Conservation (phyloP, 2,329 filamentous ascomycete genomes). For the Aspergillus brasiliensis region DNA sequence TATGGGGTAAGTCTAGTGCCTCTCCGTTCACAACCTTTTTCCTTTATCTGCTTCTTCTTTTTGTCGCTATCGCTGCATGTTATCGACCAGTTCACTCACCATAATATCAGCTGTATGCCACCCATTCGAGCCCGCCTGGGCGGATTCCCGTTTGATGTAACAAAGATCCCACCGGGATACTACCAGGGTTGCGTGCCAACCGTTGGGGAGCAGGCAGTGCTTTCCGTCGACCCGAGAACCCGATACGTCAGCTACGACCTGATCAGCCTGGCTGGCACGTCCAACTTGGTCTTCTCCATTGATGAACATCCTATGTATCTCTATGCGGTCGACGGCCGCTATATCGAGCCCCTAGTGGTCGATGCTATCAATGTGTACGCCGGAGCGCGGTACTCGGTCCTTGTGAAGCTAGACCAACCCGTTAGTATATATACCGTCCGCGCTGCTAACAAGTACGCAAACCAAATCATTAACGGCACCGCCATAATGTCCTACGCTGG, state of each 20-base stretch:
- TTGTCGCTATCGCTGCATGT: neutral
- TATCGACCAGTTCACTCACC: neutral
- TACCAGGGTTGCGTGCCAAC: slow-evolving; percentile 50
- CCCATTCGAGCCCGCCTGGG: slow-evolving; percentile 26
- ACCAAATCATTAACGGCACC: slow-evolving; percentile 57
- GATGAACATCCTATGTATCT: slow-evolving; percentile 49
- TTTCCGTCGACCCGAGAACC: slow-evolving; percentile 42
- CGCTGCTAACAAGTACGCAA: slow-evolving; percentile 50
- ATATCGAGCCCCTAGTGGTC: slow-evolving; percentile 42
- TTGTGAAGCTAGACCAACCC: slow-evolving; percentile 46
- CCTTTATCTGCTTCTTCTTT: no score
- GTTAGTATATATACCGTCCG: slow-evolving; percentile 48
- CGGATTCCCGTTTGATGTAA: slow-evolving; percentile 24
- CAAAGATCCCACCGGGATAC: slow-evolving; percentile 30
- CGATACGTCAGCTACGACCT: slow-evolving; percentile 59
- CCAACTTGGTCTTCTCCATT: slow-evolving; percentile 52
- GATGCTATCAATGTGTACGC: slow-evolving; percentile 36
- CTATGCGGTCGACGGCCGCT: slow-evolving; percentile 49
- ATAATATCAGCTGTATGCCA: slow-evolving; percentile 24
- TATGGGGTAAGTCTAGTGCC: slow-evolving; percentile 31
- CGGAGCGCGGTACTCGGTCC: slow-evolving; percentile 45
- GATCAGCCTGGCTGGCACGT: slow-evolving; percentile 55
- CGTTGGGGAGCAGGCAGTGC: slow-evolving; percentile 47
- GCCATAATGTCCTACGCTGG: slow-evolving; percentile 50
- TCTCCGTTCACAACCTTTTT: no score